These are phyloP conservation scores for Gloeopeniophorella convolvens DNA, from an alignment of 768 basidiomycete genomes.

Conservation along the genomic window DNA sequence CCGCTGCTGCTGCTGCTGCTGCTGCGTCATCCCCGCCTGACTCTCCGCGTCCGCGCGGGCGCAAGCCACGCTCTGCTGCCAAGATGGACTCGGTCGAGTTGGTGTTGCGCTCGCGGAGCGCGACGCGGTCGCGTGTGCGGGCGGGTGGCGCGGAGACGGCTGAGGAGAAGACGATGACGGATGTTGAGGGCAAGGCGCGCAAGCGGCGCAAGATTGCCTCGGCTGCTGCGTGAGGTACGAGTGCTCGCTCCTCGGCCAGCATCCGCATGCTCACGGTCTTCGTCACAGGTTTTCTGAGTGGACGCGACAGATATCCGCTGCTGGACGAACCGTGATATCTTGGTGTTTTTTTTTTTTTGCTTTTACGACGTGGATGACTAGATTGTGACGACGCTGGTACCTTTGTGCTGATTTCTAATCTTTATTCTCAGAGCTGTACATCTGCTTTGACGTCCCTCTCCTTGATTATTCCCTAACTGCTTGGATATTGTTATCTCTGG, in stretches of 20 bases:
- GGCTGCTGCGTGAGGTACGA: background rate
- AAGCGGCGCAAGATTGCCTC: slow-evolving; percentile 9
- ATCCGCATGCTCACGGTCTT: too few relatives aligned
- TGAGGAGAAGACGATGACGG: slow-evolving; percentile 12
- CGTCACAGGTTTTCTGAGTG: too few relatives aligned
- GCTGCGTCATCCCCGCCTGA: background rate
- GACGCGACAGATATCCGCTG: too few relatives aligned
- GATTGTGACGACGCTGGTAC: too few relatives aligned
- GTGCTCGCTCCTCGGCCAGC: background rate
- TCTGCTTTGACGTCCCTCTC: too few relatives aligned
- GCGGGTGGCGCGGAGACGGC: slow-evolving; percentile 8
- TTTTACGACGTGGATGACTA: too few relatives aligned
- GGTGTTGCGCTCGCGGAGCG: slow-evolving; percentile 8
- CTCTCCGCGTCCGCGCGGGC: slow-evolving; percentile 3
- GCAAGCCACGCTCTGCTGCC: slow-evolving; percentile 1
- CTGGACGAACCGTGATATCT: too few relatives aligned
- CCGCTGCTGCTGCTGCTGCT: background rate
- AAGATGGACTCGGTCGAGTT: slow-evolving; percentile 17
- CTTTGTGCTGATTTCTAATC: too few relatives aligned
- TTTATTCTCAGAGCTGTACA: too few relatives aligned
- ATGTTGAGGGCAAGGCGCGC: slow-evolving; percentile 5
- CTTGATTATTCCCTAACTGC: too few relatives aligned
- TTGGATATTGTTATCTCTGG: background rate
- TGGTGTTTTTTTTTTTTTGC: too few relatives aligned
- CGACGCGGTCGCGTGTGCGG: slow-evolving; percentile 11